Percentiles rank a stretch among this genome's conserved stretches.
These are phyloP conservation scores for Hyphochytrium catenoides DNA, from an alignment of 352 stramenopile genomes.

Conservation along the genomic window DNA sequence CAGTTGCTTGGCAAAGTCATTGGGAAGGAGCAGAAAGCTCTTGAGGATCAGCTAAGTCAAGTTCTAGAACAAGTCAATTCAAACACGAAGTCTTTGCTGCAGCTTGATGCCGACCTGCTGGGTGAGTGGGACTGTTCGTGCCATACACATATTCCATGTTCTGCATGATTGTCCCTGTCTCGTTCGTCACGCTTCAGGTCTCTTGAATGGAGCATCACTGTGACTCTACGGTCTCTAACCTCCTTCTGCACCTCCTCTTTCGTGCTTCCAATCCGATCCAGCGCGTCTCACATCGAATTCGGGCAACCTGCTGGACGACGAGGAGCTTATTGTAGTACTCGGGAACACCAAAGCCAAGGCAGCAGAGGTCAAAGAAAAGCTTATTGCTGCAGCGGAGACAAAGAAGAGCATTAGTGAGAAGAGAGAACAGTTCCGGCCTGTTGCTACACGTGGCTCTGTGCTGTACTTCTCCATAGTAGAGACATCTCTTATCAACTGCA, in stretches of 20 bases:
- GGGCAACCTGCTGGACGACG: conserved; percentile 91
- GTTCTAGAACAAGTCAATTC: conserved; percentile 93
- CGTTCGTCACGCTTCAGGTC: no score
- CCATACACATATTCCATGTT: no score
- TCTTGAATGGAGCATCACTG: no score
- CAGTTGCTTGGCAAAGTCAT: conserved; percentile 93
- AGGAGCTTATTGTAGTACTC: conserved; percentile 93
- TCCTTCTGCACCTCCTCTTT: no score
- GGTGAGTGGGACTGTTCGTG: no score
- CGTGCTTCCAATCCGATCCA: no score
- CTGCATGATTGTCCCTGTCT: no score
- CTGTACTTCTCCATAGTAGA: conserved; percentile 98
- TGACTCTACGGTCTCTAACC: no score
- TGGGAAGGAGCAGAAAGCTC: conserved; percentile 86
- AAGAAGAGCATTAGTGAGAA: conserved; percentile 93
- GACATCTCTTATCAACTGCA: conserved; percentile 92
- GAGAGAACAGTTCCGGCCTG: conserved; percentile 91
- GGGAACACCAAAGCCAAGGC: conserved; percentile 95
- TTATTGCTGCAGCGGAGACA: conserved; percentile 87
- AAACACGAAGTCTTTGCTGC: conserved; percentile 90
- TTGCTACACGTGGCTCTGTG: conserved; percentile 87
- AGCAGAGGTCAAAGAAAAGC: conserved; percentile 90
- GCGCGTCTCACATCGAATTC: conserved; percentile 86
- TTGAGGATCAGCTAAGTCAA: conserved; percentile 94
- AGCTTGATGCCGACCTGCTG: conserved; percentile 82